These are phyloP conservation scores for Mucor piriformis DNA, from an alignment of 371 early-diverging fungal species.

Conservation along the genomic window DNA sequence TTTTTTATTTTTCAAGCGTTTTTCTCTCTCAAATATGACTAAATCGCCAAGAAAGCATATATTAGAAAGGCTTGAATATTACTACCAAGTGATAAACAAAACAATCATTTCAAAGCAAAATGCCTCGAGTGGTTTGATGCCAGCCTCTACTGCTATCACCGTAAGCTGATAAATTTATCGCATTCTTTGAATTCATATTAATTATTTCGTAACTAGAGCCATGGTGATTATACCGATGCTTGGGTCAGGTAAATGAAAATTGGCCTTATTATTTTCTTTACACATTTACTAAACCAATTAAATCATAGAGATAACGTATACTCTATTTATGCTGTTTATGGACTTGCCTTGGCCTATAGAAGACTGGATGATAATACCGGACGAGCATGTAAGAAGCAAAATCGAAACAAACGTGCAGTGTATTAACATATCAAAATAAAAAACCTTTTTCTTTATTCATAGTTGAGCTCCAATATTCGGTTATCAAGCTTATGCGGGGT, in stretches of 20 bases:
- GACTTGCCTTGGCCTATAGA: conserved; percentile 83
- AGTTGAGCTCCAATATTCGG: conserved; percentile 86
- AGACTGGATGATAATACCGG: conserved; percentile 85
- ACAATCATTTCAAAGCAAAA: conserved; percentile 81
- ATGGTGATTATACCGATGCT: conserved; percentile 88
- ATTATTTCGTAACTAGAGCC: conserved; percentile 38
- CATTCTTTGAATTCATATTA: not conserved
- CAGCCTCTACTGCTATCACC: conserved; percentile 87
- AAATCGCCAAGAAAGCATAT: conserved; percentile 10
- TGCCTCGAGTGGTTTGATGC: conserved; percentile 82
- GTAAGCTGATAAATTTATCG: conserved; percentile 22
- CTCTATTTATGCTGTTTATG: conserved; percentile 86
- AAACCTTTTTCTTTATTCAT: not conserved
- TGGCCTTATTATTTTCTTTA: not conserved
- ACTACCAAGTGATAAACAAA: conserved; percentile 71
- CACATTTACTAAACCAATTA: not conserved
- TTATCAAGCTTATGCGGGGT: conserved; percentile 78
- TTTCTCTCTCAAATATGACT: conserved; percentile 3
- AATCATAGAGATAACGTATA: conserved; percentile 83
- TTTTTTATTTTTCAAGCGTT: not conserved
- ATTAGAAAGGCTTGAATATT: conserved; percentile 68
- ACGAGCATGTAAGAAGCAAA: conserved; percentile 67
- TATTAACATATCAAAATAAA: not conserved
- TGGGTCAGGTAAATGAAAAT: conserved; percentile 77
- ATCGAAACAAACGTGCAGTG: not conserved